Percentiles rank a stretch among this genome's conserved stretches.
These are phyloP conservation scores for Radiomyces spectabilis DNA, from an alignment of 192 early-diverging fungal species.

Conservation along the genomic window DNA sequence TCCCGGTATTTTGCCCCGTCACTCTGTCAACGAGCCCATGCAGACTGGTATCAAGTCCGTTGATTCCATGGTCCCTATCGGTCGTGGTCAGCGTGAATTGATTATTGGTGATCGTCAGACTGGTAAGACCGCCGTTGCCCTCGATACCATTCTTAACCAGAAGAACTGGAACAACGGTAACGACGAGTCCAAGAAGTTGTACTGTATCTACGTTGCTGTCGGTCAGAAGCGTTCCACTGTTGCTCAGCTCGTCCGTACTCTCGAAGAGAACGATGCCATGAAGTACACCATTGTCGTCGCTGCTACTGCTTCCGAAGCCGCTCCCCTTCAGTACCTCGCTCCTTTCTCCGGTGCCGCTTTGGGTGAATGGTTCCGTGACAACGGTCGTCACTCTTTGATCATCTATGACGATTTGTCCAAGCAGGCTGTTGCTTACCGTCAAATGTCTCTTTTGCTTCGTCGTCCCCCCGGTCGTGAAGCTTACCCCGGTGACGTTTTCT, in stretches of 20 bases:
- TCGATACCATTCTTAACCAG: conserved; percentile 99
- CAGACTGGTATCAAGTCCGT: conserved; percentile 99
- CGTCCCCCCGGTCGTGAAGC: conserved; percentile 99
- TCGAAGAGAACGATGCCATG: conserved; percentile 96
- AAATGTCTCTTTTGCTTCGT: conserved; percentile 98
- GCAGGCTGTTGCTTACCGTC: conserved; percentile 99
- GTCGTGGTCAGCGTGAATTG: conserved; percentile 99
- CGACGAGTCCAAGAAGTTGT: conserved; percentile 97
- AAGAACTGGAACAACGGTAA: conserved; percentile 95
- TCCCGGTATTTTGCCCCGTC: conserved; percentile 98
- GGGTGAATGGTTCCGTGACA: conserved; percentile 99
- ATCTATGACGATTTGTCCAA: conserved; percentile 99
- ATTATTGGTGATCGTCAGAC: conserved; percentile 99
- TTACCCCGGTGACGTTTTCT: conserved; percentile 99
- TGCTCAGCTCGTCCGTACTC: conserved; percentile 96
- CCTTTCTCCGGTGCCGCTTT: conserved; percentile 98
- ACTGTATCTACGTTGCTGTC: conserved; percentile 99
- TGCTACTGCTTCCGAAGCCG: conserved; percentile 98
- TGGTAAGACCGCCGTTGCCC: conserved; percentile 97
- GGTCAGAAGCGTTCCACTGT: conserved; percentile 99
- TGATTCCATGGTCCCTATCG: conserved; percentile 99
- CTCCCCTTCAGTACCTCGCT: conserved; percentile 97
- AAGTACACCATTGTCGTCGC: conserved; percentile 99
- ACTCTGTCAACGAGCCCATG: conserved; percentile 99
- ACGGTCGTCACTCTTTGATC: conserved; percentile 95